These are phyloP conservation scores for Suillus paluster DNA, from an alignment of 768 basidiomycete species.

Conservation along the genomic window DNA sequence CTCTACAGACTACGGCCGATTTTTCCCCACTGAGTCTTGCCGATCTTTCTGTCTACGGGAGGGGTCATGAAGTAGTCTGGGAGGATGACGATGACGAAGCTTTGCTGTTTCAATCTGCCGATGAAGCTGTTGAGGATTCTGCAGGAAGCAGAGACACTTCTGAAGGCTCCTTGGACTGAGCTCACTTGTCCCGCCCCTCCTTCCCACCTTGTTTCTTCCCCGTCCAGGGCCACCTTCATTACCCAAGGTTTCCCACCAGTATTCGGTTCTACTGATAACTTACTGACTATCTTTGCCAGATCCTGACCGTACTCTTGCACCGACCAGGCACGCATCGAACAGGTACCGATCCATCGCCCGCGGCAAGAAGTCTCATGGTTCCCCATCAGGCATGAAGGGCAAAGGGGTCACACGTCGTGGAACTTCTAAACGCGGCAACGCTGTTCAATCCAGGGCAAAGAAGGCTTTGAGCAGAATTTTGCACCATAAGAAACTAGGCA, in stretches of 20 bases:
- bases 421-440: constrained; percentile 30
- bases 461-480: constrained; percentile 12
- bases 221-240: not conserved
- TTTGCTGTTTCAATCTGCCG: constrained; percentile 28
- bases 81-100: constrained; percentile 31
- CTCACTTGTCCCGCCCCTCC: constrained; percentile 12
- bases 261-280: not conserved
- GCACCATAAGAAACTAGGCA: not conserved
- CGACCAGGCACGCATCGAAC: constrained; percentile 9
- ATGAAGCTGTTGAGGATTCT: constrained; percentile 20
- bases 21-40: constrained; percentile 23
- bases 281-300: not conserved
- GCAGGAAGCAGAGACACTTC: not conserved
- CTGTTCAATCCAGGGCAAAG: constrained; percentile 21
- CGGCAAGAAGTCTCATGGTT: constrained; percentile 13
- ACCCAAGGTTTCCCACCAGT: not conserved
- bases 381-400: constrained; percentile 2
- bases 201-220: constrained; percentile 9
- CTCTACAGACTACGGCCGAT: constrained; percentile 27
- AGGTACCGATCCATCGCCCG: constrained; percentile 22
- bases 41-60: constrained; percentile 11
- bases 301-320: not conserved
- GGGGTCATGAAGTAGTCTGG: constrained; percentile 20
- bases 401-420: constrained; percentile 30
- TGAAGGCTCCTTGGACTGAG: not conserved